Evolutionary conservation across 1,284 basidiomycete species (phyloP).

Genomic region (Pterulicium gracile): DNA sequence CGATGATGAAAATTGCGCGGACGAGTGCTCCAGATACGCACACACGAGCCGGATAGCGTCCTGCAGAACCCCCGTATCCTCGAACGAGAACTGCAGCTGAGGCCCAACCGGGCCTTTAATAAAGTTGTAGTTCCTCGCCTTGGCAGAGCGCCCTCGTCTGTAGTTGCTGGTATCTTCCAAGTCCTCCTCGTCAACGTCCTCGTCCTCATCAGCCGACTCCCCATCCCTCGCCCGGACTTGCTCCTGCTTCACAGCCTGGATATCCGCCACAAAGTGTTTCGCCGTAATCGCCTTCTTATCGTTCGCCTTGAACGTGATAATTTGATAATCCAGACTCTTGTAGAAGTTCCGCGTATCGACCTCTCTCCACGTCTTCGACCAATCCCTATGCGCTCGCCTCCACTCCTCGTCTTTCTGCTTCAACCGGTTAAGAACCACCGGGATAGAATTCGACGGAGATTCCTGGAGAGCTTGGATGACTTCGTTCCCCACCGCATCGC

Average conservation of each 20-base stretch:
- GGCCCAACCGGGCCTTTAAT: conserved; percentile 40
- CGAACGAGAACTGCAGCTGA: conserved; percentile 77
- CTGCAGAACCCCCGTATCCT: conserved; percentile 73
- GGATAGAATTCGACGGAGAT: conserved; percentile 82
- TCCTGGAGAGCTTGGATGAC: conserved; percentile 91
- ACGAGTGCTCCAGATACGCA: conserved; percentile 82
- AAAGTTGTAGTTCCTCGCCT: conserved; percentile 19
- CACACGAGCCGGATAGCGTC: conserved; percentile 88
- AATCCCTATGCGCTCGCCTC: conserved; percentile 90
- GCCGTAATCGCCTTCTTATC: conserved; percentile 95
- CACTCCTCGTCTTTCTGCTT: conserved; percentile 98
- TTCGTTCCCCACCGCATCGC: conserved; percentile 64
- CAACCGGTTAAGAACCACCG: conserved; percentile 84
- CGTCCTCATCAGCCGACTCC: neutral
- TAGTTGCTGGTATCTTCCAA: conserved; percentile 15
- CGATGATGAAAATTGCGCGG: conserved; percentile 57
- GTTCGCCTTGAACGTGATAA: conserved; percentile 87
- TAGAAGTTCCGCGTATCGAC: conserved; percentile 96
- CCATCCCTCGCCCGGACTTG: conserved; percentile 39
- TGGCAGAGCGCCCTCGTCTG: neutral
- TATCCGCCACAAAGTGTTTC: conserved; percentile 84
- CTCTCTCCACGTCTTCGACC: conserved; percentile 96
- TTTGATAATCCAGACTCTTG: conserved; percentile 95
- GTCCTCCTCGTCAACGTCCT: conserved; percentile 12
- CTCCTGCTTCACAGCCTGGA: conserved; percentile 70